Percentiles rank a stretch among this genome's conserved stretches.
phyloP scores from a whole-genome alignment of 2,329 filamentous ascomycete genomes.

The Trichoderma lentiforme region DNA sequence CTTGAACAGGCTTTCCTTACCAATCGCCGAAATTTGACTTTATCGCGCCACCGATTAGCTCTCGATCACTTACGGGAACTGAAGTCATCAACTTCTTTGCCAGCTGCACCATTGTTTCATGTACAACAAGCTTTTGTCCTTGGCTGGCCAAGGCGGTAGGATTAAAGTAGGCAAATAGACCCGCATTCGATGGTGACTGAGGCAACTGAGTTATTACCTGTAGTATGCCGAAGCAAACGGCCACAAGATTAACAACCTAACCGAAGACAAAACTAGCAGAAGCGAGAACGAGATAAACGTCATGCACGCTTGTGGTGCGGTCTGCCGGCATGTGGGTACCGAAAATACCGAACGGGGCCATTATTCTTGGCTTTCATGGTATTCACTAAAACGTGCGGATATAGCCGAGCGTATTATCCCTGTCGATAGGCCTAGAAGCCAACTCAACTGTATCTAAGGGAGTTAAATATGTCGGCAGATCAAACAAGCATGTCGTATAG shows the following conservation, averaged over 20 bases:
- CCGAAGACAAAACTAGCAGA: not conserved
- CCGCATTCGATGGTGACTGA: not conserved
- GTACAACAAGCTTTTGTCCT: not conserved
- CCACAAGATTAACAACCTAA: not conserved
- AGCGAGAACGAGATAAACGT: not conserved
- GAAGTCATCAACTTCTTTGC: not conserved
- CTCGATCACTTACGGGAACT: not conserved
- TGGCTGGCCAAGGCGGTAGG: not conserved
- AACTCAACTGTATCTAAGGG: not conserved
- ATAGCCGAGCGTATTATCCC: not conserved
- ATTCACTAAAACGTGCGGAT: not conserved
- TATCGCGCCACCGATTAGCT: not conserved
- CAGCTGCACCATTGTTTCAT: not conserved
- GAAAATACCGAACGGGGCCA: not conserved
- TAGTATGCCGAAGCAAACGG: not conserved
- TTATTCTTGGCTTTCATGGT: not conserved
- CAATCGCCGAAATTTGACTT: not conserved
- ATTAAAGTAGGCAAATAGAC: not conserved
- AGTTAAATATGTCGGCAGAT: not conserved
- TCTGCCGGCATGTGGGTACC: not conserved
- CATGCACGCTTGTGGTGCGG: not conserved
- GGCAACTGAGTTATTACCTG: not conserved
- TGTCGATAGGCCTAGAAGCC: not conserved
- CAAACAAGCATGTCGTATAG: not conserved
- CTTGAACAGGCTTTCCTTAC: not conserved